Base-by-base conservation (phyloP, 208 protist genomes). In the Acanthamoeba triangularis region DNA sequence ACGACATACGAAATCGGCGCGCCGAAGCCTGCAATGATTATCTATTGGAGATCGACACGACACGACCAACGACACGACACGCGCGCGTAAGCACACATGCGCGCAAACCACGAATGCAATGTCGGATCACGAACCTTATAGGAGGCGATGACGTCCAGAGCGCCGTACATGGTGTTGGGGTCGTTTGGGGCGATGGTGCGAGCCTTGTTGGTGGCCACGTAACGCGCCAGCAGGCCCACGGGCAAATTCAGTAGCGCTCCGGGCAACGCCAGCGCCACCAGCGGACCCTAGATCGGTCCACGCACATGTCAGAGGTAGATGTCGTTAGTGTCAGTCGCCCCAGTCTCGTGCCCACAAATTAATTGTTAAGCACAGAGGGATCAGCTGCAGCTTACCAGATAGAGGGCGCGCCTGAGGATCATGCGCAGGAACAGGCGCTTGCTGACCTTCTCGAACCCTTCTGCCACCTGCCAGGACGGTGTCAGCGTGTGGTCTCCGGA, bases 121-220 rank as follows among this genome's bases (percentile, higher is more conserved):
- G 37, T 41, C 11, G n/a, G 37, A 35, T 49, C 1, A 20, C 30
- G 20, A 47, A 85, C 76, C 80, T 88, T 88, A 28, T 88, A 88
- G 30, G 49, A 65, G 6, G 80, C 80, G 49, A 88, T 88, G 25
- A 88, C 80, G 52, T 88, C 80, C 52, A 54, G 61, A 7, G 49
- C 41, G n/a, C 80, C 80, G 35, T 88, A 88, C 80, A 88, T 52
- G 3, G 80, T 35, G 49, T 88, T 54, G n/a, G 80, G 80, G 49
- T 88, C 80, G 49, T 88, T 88, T 1, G 41, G 49, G 18, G 80
- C 80, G 52, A 54, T 65, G n/a, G 18, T 23, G 14, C 52, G 49
- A 8, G 80, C 80, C 35, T 88, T 88, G 13, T 35, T 52, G 41
- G 18, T 52, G 41, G 80, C 80, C 23, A 88, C 35, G 49, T 65